Evolutionary conservation across 1,284 basidiomycete genomes (phyloP), one percentile per base, ranked within the genome.

Genomic region (Rhodotorula sp.): DNA sequence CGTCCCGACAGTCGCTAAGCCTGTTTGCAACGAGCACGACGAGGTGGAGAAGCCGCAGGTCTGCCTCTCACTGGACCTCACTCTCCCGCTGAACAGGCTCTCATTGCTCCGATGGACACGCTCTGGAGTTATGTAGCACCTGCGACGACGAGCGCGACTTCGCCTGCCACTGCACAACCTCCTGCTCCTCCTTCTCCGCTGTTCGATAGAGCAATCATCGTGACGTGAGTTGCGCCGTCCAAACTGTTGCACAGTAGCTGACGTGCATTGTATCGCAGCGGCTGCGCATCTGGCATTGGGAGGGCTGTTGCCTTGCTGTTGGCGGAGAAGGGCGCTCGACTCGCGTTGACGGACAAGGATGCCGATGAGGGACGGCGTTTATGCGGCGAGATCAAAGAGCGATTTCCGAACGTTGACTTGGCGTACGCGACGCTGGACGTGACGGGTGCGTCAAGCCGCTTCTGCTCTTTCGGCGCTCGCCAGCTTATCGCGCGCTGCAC

Each of bases 301-400:
- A 52, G 72, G 13, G 71, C 71, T 3, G 64, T 68, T 4, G 67
- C 74, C 10, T 53, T 73, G 32, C 46, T 67, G 19, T 63, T 75
- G n/a, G 74, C 74, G 2, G 58, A 54, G 3, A 36, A 44, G 5
- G 74, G 74, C 17, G 66, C 58, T 2, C 44, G 68, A 0, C 62
- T 75, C n/a, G 74, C 74, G 11, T 53, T 75, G n/a, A 71, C 69
- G 7, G 74, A 75, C 61, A 54, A 44, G 47, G 65, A 71, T 36
- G 39, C 51, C 0, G 54, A 70, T 7, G 64, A 32, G 0, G 74
- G 74, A 29, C 39, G 62, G 2, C 60, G 52, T 1, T 30, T 70
- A 22, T 75, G 74, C 55, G 54, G 63, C 24, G 69, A 69, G 62
- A 64, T 75, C 46, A 57, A 69, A 56, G 29, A 36, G 10, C 7